Base-by-base conservation (phyloP, 2,329 filamentous ascomycete species). In the Sporothrix euskadiensis region DNA sequence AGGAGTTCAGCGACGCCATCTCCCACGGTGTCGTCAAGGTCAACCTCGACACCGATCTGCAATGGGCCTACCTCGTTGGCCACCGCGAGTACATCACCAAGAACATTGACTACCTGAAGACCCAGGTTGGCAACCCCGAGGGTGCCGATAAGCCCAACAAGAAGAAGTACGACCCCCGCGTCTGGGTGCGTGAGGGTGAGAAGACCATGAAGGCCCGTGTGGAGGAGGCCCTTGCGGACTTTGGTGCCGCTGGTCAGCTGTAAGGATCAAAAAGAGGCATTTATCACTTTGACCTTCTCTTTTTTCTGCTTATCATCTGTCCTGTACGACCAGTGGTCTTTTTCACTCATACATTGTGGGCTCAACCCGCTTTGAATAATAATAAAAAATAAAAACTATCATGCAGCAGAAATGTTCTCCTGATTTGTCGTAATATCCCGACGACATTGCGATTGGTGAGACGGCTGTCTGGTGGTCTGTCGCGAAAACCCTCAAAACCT, bases 41-140 rank as follows among this genome's bases (percentile, higher is more conserved):
- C 85, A 99, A 99, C 88, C 88, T 99, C 80, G 96, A 99, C 85
- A 99, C 96, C 69, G 96, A 99, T 82, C 89, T 98, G 85, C 95
- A 98, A 88, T 97, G 90, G 84, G 94, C 95, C 74, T 99, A 98
- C 89, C 88, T 96, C 78, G 85, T 86, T 76, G 96, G 96, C 85
- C 92, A 98, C 86, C 93, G 96, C 77, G 95, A 99, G 86, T 99
- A 94, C 88, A 88, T 98, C 82, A 84, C 94, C 80, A 92, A 90
- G 83, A 98, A 98, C 89, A 94, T 97, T 86, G 95, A 97, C 80
- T 99, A 98, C 88, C 85, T 99, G 79, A 85, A 88, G 85, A 90
- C 88, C 75, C 89, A 93, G 80, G 92, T 99, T 78, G 96, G 96
- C 80, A 99, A 98, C 89, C 95, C 95, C 77, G 94, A 98, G 69